These are phyloP conservation scores for Nelumbo lutea DNA, from an alignment of 164 flowering plant genomes.

Conservation along the genomic window DNA sequence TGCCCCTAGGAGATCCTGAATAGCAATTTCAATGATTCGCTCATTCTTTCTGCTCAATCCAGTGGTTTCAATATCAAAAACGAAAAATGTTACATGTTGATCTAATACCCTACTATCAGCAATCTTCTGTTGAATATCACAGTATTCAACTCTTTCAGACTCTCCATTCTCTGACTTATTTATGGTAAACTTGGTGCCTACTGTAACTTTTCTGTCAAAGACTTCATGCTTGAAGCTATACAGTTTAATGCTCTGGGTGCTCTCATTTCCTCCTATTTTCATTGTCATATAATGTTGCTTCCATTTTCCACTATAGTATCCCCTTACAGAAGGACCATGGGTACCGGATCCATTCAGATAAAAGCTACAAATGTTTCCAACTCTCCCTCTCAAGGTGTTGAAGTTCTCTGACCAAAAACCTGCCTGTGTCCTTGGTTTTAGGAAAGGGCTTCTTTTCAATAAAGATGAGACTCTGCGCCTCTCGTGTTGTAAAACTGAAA, in stretches of 20 bases:
- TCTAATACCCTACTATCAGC: slow-evolving; percentile 32
- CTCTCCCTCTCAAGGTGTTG: slow-evolving; percentile 10
- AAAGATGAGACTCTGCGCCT: slow-evolving; percentile 32
- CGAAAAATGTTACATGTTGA: slow-evolving; percentile 46
- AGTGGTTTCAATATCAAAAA: slow-evolving; percentile 83
- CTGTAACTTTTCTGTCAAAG: slow-evolving; percentile 29
- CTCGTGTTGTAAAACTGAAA: slow-evolving; percentile 49
- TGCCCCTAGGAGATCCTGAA: slow-evolving; percentile 82
- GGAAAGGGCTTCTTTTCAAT: slow-evolving; percentile 10
- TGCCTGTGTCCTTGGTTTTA: slow-evolving; percentile 23
- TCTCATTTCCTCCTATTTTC: slow-evolving; percentile 25
- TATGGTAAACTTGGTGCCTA: slow-evolving; percentile 25
- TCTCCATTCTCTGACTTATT: slow-evolving; percentile 25
- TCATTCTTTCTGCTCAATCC: slow-evolving; percentile 61
- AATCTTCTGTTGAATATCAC: slow-evolving; percentile 32
- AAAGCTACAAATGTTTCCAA: slow-evolving; percentile 21
- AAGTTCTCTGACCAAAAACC: slow-evolving; percentile 37
- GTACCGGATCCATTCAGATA: slow-evolving; percentile 32
- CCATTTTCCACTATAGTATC: slow-evolving; percentile 32
- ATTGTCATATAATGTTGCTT: slow-evolving; percentile 27
- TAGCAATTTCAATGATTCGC: slow-evolving; percentile 76
- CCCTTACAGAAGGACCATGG: slow-evolving; percentile 28
- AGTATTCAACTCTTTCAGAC: slow-evolving; percentile 26
- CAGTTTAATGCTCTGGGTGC: slow-evolving; percentile 28
- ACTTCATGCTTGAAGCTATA: slow-evolving; percentile 28